These are phyloP conservation scores for Tylopilus sp. DNA, from an alignment of 768 basidiomycete genomes.

Conservation along the genomic window DNA sequence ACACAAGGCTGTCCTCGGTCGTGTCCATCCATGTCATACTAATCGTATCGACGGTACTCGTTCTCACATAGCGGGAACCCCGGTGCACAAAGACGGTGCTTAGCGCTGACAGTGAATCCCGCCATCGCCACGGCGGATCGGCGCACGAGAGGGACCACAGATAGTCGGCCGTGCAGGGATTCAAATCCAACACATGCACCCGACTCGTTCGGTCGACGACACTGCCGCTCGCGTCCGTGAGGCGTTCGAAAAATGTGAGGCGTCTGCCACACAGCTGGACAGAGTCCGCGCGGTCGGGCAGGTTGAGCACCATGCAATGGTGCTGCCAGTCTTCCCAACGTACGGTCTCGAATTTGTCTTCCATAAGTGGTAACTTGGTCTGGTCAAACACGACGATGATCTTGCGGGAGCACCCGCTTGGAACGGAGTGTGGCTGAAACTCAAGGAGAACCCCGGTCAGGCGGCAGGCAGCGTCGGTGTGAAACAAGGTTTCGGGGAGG, in stretches of 20 bases:
- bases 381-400: constrained; percentile 54
- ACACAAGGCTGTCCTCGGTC: constrained; percentile 59
- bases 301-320: constrained; percentile 31
- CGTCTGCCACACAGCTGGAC: constrained; percentile 30
- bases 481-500: constrained; percentile 49
- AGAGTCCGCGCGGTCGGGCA: constrained; percentile 29
- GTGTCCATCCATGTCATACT: constrained; percentile 49
- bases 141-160: constrained; percentile 26
- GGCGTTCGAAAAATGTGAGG: constrained; percentile 30
- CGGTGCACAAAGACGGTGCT: constrained; percentile 30
- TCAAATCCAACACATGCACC: constrained; percentile 30
- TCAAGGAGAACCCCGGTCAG: constrained; percentile 42
- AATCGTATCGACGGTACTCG: constrained; percentile 42
- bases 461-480: constrained; percentile 49
- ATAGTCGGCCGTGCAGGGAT: constrained; percentile 23
- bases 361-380: constrained; percentile 43
- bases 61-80: constrained; percentile 26
- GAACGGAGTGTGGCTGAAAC: constrained; percentile 38
- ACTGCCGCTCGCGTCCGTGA: constrained; percentile 12
- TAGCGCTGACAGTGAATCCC: constrained; percentile 21
- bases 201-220: constrained; percentile 19
- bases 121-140: constrained; percentile 32
- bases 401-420: constrained; percentile 35
- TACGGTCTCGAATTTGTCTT: constrained; percentile 43
- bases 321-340: constrained; percentile 57